A percentile compares a stretch with the other conserved stretches of the same genome.
phyloP scores from a whole-genome alignment of 139 green algal species.

The Volvox africanus region DNA sequence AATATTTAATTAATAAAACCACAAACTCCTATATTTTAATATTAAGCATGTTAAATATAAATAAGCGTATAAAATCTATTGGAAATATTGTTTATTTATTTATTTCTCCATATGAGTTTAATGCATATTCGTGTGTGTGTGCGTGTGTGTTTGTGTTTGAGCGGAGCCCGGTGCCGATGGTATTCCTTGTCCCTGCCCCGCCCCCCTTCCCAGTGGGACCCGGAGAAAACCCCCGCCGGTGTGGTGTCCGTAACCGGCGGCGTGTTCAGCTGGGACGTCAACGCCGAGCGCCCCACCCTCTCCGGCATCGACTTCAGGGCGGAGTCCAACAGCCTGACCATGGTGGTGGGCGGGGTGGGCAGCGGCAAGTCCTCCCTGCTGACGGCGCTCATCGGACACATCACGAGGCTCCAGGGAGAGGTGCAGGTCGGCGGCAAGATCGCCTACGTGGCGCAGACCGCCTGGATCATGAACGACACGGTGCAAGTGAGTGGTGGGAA shows the following conservation, averaged over 20 bases:
- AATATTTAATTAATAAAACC: too few relatives aligned
- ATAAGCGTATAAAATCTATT: too few relatives aligned
- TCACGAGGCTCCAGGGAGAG: conserved; percentile 57
- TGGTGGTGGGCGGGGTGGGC: conserved; percentile 88
- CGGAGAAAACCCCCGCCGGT: conserved; percentile 30
- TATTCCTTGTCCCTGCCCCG: too few relatives aligned
- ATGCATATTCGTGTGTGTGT: too few relatives aligned
- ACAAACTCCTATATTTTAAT: too few relatives aligned
- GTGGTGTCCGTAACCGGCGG: conserved; percentile 37
- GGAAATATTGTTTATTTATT: too few relatives aligned
- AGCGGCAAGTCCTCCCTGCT: conserved; percentile 87
- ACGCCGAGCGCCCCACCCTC: conserved; percentile 56
- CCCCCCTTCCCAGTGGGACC: neutral
- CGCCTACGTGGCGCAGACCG: conserved; percentile 87
- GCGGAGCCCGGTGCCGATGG: too few relatives aligned
- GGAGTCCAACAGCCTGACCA: conserved; percentile 71
- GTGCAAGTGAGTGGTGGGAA: conserved; percentile 43
- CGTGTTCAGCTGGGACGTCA: conserved; percentile 64
- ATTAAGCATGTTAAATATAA: too few relatives aligned
- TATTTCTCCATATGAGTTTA: too few relatives aligned
- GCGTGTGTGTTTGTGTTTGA: too few relatives aligned
- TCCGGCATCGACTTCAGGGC: conserved; percentile 29
- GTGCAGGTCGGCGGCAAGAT: conserved; percentile 71
- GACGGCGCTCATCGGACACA: conserved; percentile 82
- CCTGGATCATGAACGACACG: conserved; percentile 95